Base-by-base conservation (phyloP, 2,329 filamentous ascomycete genomes). In the Keithomyces neogunnii region DNA sequence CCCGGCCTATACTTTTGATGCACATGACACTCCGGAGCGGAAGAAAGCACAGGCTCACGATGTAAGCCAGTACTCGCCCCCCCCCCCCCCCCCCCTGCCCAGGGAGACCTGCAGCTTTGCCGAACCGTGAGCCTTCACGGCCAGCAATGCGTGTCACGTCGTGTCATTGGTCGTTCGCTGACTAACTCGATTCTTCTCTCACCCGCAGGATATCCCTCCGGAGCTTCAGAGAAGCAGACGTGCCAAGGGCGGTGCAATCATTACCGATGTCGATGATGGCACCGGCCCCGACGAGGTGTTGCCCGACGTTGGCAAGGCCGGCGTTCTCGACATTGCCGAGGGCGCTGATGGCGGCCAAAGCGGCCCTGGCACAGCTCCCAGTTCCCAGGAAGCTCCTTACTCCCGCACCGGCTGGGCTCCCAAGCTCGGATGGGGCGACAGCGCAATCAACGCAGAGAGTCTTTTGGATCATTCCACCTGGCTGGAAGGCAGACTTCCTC, bases 401-500 rank as follows among this genome's bases (percentile, higher is more conserved):
- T 66, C 69, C 36, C 67, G 70, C 26, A 89, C 90, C 5, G 93
- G 93, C 48, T 97, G 93, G 93, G 84, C 88, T 11, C 93, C 93
- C 40, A 82, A 82, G 56, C 90, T 96, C 64, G 89, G 89, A 59
- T 83, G 82, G 73, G 81, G 81, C 2, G 66, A 63, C n/a, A 73
- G 76, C 40, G 67, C 74, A 42, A 70, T 71, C n/a, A 74, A 80
- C 32, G 77, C 74, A 10, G 84, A 86, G 52, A 89, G 82, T 54
- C 66, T 95, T 62, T 76, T 93, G 39, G 91, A 99, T 63, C 91
- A 96, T 66, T 82, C 90, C 62, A 96, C 90, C 1, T 88, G 85
- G 73, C 68, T 97, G 29, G 95, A 99, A 65, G 80, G 83, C 54
- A 85, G 85, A 67, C 70, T 99, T 36, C 83, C 92, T 42, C 91